Evolutionary conservation across 805 yeast genomes (phyloP), one percentile per base, ranked within the genome.

Genomic region (Pichia californica): DNA sequence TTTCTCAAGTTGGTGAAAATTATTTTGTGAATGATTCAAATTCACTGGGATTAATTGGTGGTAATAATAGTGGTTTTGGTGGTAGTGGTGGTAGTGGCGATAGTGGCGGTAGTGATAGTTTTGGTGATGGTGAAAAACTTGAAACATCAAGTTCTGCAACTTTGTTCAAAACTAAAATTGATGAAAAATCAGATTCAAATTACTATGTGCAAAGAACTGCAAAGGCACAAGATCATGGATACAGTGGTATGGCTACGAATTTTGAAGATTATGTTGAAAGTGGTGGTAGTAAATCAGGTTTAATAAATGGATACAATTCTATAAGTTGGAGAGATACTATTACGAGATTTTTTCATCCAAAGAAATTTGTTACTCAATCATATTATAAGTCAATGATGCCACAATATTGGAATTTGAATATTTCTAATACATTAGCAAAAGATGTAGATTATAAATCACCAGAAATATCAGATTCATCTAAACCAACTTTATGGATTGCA

Each of bases 401-500:
- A 21, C 36, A 40, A 20, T 46, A 45, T 21, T 58, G 52, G 44
- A 42, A 50, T 25, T 44, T 45, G 7, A 51, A 57, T 21, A 51
- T 54, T n/a, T 29, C 41, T 3, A 41, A 43, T 26, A 28, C 27
- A 9, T 52, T 56, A 33, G 41, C 33, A 15, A 45, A 40, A 14
- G 40, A 40, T 4, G 36, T 46, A 7, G 36, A 40, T 18, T 81
- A 77, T 53, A 67, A 70, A 30, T 75, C 78, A 53, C 86, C 87
- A 20, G 73, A 75, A 32, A 72, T 78, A 31, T 62, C 57, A n/a
- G 80, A 70, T 27, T 16, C 21, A 11, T 71, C 64, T 7, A 77
- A 67, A 47, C 86, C 88, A 26, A 73, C 73, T 44, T 67, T 83
- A 39, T 85, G 94, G 94, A 67, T 83, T 48, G 78, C 83, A 34